Percentiles rank a stretch among this genome's conserved stretches.
These are phyloP conservation scores for Saturnispora bothae DNA, from an alignment of 805 yeast species.

Conservation along the genomic window DNA sequence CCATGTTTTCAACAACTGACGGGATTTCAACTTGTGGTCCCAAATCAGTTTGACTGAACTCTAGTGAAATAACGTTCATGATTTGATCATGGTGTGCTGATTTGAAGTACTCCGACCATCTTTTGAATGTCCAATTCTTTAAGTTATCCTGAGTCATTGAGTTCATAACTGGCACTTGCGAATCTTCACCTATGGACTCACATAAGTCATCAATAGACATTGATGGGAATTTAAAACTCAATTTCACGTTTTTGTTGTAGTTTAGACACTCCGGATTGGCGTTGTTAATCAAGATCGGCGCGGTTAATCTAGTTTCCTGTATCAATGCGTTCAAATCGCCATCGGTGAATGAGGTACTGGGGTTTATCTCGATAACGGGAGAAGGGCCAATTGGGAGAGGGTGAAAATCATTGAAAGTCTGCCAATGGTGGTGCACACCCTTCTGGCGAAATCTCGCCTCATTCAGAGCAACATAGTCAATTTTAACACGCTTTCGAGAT, in stretches of 20 bases:
- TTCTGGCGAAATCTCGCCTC: conserved; percentile 52
- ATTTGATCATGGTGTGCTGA: conserved; percentile 35
- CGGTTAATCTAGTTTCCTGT: conserved; percentile 19
- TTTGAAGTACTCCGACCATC: conserved; percentile 67
- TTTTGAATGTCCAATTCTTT: conserved; percentile 57
- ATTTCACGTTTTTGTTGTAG: conserved; percentile 10
- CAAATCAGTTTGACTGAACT: conserved; percentile 50
- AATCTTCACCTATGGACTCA: conserved; percentile 49
- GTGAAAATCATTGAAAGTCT: conserved; percentile 22
- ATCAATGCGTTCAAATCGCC: conserved; percentile 17
- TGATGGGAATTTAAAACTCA: conserved; percentile 33
- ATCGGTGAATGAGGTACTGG: conserved; percentile 21
- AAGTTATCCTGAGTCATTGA: conserved; percentile 61
- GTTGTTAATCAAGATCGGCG: conserved; percentile 25
- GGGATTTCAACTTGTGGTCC: conserved; percentile 52
- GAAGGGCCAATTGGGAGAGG: conserved; percentile 11
- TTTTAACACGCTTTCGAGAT: conserved; percentile 12
- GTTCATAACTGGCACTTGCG: conserved; percentile 76
- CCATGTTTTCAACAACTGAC: conserved; percentile 48
- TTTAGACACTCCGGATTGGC: conserved; percentile 16
- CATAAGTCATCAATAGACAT: conserved; percentile 49
- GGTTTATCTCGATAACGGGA: conserved; percentile 22
- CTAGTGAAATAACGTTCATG: conserved; percentile 73
- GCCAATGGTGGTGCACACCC: conserved; percentile 51
- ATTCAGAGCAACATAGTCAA: conserved; percentile 73